Percentiles rank a stretch among this genome's conserved stretches.
These are phyloP conservation scores for Dichomitus squalens DNA, from an alignment of 1,284 basidiomycete genomes.

Conservation along the genomic window DNA sequence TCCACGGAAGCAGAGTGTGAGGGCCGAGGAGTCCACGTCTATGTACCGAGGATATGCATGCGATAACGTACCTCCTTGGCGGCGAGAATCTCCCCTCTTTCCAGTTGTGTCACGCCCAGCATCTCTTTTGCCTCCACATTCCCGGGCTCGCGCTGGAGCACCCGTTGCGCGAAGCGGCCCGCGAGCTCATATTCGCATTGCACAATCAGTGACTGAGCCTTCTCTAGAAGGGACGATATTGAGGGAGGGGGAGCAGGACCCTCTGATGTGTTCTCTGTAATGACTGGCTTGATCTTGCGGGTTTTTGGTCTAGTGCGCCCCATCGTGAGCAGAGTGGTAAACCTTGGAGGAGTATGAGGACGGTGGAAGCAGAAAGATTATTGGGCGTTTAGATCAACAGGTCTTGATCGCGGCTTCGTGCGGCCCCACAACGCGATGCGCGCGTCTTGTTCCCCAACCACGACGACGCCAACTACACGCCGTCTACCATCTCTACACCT, in stretches of 20 bases:
- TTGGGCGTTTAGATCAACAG: conserved; percentile 21
- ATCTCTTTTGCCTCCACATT: conserved; percentile 81
- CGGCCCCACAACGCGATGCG: neutral
- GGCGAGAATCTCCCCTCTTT: conserved; percentile 74
- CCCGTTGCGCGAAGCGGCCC: conserved; percentile 68
- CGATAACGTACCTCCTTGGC: conserved; percentile 66
- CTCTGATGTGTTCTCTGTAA: conserved; percentile 35
- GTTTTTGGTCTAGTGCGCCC: conserved; percentile 63
- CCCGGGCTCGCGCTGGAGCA: conserved; percentile 64
- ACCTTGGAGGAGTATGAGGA: neutral
- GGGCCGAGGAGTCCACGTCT: neutral
- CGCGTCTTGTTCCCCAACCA: neutral
- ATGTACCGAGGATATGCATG: neutral
- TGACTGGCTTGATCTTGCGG: conserved; percentile 44
- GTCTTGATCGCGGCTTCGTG: conserved; percentile 3
- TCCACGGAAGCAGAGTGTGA: conserved; percentile 6
- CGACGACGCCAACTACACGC: neutral
- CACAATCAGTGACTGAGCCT: conserved; percentile 76
- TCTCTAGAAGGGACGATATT: conserved; percentile 62
- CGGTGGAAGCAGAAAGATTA: conserved; percentile 15
- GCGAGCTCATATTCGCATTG: conserved; percentile 88
- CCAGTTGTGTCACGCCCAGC: conserved; percentile 75
- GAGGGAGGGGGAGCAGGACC: conserved; percentile 37
- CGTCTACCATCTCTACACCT: neutral
- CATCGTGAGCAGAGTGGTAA: conserved; percentile 42